Evolutionary conservation across 2,329 filamentous ascomycete genomes (phyloP).

Genomic region (Zymoseptoria ardabiliae): DNA sequence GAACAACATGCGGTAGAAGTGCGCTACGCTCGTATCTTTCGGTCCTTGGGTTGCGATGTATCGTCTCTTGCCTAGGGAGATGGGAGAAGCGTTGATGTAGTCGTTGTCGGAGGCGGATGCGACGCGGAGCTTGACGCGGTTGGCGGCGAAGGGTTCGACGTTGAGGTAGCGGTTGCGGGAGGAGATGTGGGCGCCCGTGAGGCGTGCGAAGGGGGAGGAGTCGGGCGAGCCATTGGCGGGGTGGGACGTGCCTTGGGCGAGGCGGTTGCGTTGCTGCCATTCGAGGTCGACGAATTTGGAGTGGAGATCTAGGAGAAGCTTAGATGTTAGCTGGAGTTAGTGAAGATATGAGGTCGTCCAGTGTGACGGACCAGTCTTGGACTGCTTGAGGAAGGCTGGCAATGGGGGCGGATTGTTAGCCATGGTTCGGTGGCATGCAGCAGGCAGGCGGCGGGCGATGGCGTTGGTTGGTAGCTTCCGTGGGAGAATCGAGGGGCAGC

Average conservation of each 20-base stretch:
- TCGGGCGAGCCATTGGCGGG: conserved; percentile 27
- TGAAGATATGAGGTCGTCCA: background rate
- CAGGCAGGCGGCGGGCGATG: conserved; percentile 1
- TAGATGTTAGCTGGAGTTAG: conserved; percentile 4
- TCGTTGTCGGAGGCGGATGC: conserved; percentile 51
- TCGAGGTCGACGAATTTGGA: conserved; percentile 55
- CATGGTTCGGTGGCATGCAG: conserved; percentile 8
- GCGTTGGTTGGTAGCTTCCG: background rate
- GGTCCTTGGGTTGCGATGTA: conserved; percentile 92
- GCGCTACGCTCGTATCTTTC: conserved; percentile 64
- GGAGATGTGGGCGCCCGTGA: conserved; percentile 49
- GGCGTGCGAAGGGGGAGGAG: conserved; percentile 51
- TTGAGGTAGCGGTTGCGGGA: conserved; percentile 79
- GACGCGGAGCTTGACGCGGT: conserved; percentile 73
- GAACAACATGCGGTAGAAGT: conserved; percentile 94
- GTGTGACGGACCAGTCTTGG: conserved; percentile 40
- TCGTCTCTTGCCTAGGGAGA: conserved; percentile 39
- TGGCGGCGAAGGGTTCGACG: conserved; percentile 82
- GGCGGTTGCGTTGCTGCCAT: conserved; percentile 51
- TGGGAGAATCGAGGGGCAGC: background rate
- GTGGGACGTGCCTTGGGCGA: conserved; percentile 39
- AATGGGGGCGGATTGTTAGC: conserved; percentile 21
- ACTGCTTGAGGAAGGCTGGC: conserved; percentile 48
- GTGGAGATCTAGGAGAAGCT: conserved; percentile 44
- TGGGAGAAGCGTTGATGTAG: conserved; percentile 48